Conservation (phyloP, 2,329 filamentous ascomycete species). For the Thelonectria olida region DNA sequence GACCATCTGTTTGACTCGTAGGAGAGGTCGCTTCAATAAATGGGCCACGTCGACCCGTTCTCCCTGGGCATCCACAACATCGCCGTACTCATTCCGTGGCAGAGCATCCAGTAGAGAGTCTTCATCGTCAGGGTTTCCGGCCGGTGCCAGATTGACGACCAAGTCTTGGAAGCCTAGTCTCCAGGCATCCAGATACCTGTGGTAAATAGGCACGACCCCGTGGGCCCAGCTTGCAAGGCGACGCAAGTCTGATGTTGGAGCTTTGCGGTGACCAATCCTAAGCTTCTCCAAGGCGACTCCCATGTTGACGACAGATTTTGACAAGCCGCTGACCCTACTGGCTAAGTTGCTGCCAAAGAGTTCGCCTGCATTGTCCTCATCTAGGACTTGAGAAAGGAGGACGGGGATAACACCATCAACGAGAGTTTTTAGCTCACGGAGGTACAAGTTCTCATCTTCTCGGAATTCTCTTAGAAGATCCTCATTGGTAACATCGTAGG, state of each 20-base stretch:
- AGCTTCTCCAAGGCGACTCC: slow-evolving; percentile 88
- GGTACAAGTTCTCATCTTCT: slow-evolving; percentile 87
- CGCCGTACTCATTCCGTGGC: slow-evolving; percentile 71
- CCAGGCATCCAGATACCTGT: slow-evolving; percentile 88
- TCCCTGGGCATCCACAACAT: slow-evolving; percentile 77
- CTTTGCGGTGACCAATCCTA: slow-evolving; percentile 80
- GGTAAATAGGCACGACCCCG: slow-evolving; percentile 79
- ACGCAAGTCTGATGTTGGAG: slow-evolving; percentile 77
- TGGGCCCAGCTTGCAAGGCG: slow-evolving; percentile 84
- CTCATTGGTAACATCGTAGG: slow-evolving; percentile 73
- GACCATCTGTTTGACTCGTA: slow-evolving; percentile 86
- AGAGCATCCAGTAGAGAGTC: slow-evolving; percentile 67
- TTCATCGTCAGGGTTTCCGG: slow-evolving; percentile 62
- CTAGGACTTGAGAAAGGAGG: slow-evolving; percentile 84
- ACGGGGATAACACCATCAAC: slow-evolving; percentile 97
- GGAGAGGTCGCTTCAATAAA: slow-evolving; percentile 86
- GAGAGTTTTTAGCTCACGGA: slow-evolving; percentile 88
- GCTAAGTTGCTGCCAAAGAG: slow-evolving; percentile 69
- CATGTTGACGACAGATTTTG: slow-evolving; percentile 93
- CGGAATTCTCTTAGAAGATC: slow-evolving; percentile 84
- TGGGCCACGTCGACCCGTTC: slow-evolving; percentile 95
- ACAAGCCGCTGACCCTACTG: slow-evolving; percentile 68
- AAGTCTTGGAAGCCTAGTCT: slow-evolving; percentile 93
- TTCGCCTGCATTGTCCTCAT: slow-evolving; percentile 70
- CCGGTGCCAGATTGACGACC: slow-evolving; percentile 88